phyloP scores from a whole-genome alignment of 176 grass and related monocot species.

The Carex littledalei region DNA sequence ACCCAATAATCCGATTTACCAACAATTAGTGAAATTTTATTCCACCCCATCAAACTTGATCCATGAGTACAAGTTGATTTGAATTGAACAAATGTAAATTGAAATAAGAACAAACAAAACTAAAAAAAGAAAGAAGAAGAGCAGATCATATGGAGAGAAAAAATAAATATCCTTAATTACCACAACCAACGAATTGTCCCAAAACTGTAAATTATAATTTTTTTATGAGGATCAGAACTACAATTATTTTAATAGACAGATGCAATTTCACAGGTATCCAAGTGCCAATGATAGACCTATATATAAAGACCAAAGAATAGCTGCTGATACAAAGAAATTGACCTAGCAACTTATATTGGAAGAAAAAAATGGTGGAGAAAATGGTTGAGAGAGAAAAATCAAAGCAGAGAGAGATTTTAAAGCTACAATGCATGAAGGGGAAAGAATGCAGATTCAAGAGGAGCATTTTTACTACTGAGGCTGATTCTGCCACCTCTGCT shows the following conservation, averaged over 20 bases:
- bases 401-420: neutral
- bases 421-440: slow-evolving; percentile 8
- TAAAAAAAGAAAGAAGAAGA: neutral
- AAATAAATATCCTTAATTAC: neutral
- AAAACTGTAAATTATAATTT: too few species aligned
- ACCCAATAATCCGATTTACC: neutral
- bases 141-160: neutral
- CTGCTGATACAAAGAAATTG: neutral
- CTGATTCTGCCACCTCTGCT: neutral
- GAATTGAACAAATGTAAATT: neutral
- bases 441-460: slow-evolving; percentile 11
- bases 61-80: neutral
- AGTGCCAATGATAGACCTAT: too few species aligned
- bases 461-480: neutral
- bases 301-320: neutral
- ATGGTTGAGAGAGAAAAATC: neutral
- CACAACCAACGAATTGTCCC: too few species aligned
- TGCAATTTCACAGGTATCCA: too few species aligned
- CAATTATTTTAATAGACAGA: too few species aligned
- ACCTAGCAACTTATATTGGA: neutral
- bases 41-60: neutral
- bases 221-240: too few species aligned
- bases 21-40: neutral
- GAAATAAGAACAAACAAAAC: neutral
- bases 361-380: neutral